Evolutionary conservation across 495 filamentous ascomycete genomes (phyloP), one percentile per base, ranked within the genome.

Genomic region (Gamarada debralockiae): DNA sequence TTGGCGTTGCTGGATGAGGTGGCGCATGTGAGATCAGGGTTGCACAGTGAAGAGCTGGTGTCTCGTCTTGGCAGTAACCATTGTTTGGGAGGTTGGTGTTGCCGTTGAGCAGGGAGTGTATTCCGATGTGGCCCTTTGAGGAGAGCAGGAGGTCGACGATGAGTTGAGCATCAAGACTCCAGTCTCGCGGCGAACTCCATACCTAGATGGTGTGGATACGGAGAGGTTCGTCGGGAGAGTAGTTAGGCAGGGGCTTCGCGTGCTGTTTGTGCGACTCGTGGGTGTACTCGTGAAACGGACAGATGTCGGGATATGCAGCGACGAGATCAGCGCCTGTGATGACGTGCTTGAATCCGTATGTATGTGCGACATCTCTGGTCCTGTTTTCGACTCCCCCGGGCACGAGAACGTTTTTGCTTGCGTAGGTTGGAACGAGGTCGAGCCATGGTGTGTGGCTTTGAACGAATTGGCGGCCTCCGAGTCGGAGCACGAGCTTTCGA

Each of bases 141-240:
- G 90, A 95, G 34, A 93, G 73, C 2, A 96, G 76, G 6, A 95
- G 63, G 67, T 98, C 93, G 49, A 83, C 57, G 38, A 97, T 81
- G 52, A 98, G 59, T 60, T 92, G 87, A 5, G 80, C 79, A 66
- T 60, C 52, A n/a, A 93, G 75, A 7, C 82, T 90, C 92, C 92
- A 97, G 73, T 97, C 27, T 22, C 93, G 80, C 10, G 93, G 89
- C 67, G 95, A 90, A 66, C 92, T 89, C 73, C 85, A 95, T 27
- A 96, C 83, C 63, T 96, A 82, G 42, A 98, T 80, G 15, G 91
- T 90, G 63, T 89, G 85, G 59, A 97, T 81, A 55, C 88, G 86
- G 22, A 60, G 15, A 7, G n/a, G 22, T 4, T 20, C 29, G 6
- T 15, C 38, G 27, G 44, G 23, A 14, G 18, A 17, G 4, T 10